Base-by-base conservation (phyloP, 2,329 filamentous ascomycete genomes). In the Pestalotiopsis sp. region DNA sequence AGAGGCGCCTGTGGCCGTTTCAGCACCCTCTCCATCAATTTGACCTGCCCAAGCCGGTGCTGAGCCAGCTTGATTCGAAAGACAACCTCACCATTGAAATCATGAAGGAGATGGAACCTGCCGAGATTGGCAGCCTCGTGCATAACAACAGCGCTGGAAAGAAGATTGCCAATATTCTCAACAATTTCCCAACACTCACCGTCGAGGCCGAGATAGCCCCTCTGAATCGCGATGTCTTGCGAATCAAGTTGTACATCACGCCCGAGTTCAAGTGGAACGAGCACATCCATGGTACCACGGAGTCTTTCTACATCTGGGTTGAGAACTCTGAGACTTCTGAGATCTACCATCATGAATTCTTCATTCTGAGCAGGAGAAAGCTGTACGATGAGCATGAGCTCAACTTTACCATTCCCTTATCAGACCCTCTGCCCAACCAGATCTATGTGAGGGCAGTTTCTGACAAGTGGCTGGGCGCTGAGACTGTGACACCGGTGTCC, bases 231-330 rank as follows among this genome's bases (percentile, higher is more conserved):
- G 95, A 99, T 76, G 95, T 99, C 0, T 84, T 99, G 70, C 90
- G 95, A n/a, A 94, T 99, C 76, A 92, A 92, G 76, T 88, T 99
- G 0, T 93, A 87, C 74, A 87, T 99, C 20, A 93, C 91, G 1
- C 94, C 96, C 0, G 95, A 98, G 65, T 99, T 99, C 77, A 86
- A 86, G 49, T 99, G 96, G 96, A 97, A 97, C 74, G 95, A 98
- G 73, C 91, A 93, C 61, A 89, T 97, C 69, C 95, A 99, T 77
- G 97, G 97, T 20, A 94, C 91, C 2, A 98, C 95, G 0, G 96
- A 99, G 77, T 95, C 95, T 3, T 99, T 97, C 82, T 99, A 97
- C 88, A 92, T 99, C 68, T 99, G 96, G 97, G 95, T 99, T 3
- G 96, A 99, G 80, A 97, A 98, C 78, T 98, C 95, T 0, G 96